Conservation (phyloP, 2,329 filamentous ascomycete genomes). For the Fusarium illudens region DNA sequence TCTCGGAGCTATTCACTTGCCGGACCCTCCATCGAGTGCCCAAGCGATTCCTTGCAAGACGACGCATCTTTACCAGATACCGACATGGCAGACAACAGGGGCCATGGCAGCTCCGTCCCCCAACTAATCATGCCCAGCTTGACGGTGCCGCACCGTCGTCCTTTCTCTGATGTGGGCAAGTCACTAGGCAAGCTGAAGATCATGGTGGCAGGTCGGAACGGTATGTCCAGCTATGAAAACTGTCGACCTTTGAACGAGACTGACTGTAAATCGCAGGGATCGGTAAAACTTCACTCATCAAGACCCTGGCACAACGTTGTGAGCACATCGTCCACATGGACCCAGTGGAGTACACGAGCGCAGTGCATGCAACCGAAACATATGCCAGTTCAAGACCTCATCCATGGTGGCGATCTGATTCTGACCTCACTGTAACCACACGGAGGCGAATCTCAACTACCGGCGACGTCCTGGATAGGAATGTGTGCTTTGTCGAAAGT, state of each 20-base stretch:
- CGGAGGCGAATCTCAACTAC: conserved; percentile 71
- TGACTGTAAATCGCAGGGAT: conserved; percentile 61
- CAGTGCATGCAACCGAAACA: conserved; percentile 66
- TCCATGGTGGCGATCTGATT: conserved; percentile 87
- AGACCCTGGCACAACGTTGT: conserved; percentile 84
- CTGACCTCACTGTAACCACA: conserved; percentile 67
- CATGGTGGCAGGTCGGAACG: conserved; percentile 81
- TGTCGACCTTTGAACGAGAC: not conserved
- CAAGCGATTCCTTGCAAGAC: conserved; percentile 38
- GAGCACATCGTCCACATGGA: conserved; percentile 96
- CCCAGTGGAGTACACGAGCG: conserved; percentile 55
- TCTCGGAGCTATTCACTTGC: conserved; percentile 62
- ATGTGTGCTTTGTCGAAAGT: conserved; percentile 93
- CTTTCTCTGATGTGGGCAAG: conserved; percentile 89
- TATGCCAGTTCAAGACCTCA: conserved; percentile 85
- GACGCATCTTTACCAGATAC: conserved; percentile 22
- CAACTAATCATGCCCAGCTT: conserved; percentile 99
- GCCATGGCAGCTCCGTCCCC: conserved; percentile 54
- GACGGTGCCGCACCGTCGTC: conserved; percentile 85
- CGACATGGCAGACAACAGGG: conserved; percentile 25
- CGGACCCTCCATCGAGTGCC: conserved; percentile 51
- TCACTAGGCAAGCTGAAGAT: conserved; percentile 86
- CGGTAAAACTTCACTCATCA: conserved; percentile 90
- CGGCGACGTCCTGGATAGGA: conserved; percentile 85
- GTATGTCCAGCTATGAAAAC: conserved; percentile 53